Evolutionary conservation across 768 basidiomycete genomes (phyloP), one percentile per base, ranked within the genome.

Genomic region (Leccinum rimulosum): DNA sequence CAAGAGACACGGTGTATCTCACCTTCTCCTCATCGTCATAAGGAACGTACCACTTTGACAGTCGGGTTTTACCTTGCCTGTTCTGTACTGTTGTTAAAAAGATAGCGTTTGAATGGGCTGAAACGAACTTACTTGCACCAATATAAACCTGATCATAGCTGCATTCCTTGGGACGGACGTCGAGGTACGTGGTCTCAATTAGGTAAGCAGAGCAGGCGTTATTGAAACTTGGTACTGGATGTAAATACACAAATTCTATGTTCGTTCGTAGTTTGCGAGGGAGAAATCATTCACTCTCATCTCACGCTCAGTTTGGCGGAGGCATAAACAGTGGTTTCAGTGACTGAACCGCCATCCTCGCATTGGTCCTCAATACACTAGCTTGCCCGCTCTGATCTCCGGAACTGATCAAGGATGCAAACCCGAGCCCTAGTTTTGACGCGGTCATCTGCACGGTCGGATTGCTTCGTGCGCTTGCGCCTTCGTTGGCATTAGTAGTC

Each of bases 11-110:
- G 67, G 35, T 48, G 33, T 12, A 58, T 36, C 74, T 50, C 52
- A 93, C 93, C 87, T 98, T 99, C 81, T 98, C 97, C 66, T 99
- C 97, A 70, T 99, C 97, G 66, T 98, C 95, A 66, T 95, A 98
- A 1, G 97, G 97, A 28, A 93, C 93, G 78, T 98, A 98, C 96
- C 96, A 99, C 75, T 98, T 98, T 10, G 93, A 95, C 52, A 98
- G 74, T 57, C 97, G 82, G 3, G 96, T 98, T 79, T 99, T 99
- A 17, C 97, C 97, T 78, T 99, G 97, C 43, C 96, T 87, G 72
- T 98, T 98, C 95, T 98, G 48, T 33, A 22, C 11, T 51, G 8
- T 35, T 22, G 40, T 56, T 27, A 55, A 50, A 63, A 48, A 50
- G 6, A 51, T 25, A 27, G 6, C 8, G 12, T 65, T 4, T 47